Base-by-base conservation (phyloP, 2,329 filamentous ascomycete species). In the Coleophoma cylindrospora region DNA sequence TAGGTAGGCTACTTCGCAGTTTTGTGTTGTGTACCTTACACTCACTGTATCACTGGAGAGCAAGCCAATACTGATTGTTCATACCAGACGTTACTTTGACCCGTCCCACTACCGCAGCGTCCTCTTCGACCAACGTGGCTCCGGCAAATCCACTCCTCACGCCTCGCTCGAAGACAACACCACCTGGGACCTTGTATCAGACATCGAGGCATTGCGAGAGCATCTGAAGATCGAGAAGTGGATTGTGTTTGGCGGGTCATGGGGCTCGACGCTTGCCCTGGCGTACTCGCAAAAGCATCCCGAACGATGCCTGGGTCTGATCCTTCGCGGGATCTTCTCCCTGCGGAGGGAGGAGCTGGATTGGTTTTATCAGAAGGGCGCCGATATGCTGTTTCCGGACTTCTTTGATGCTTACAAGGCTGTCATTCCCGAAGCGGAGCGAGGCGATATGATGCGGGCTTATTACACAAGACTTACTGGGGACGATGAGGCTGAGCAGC, bases 211-310 rank as follows among this genome's bases (percentile, higher is more conserved):
- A 1, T 59, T 75, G 2, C 67, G 74, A 37, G 53, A 63, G 14
- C 70, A 74, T 47, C 62, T 75, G 7, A 48, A 62, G 1, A 69
- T 75, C 32, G 38, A 57, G 8, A 72, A 72, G 57, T 75, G 73
- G 74, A 64, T 69, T 36, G 68, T 76, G 4, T 76, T 74, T 52
- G 74, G 74, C 37, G 72, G 73, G 2, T 74, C 72, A 1, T 75
- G 73, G 73, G 73, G 73, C 34, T 70, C 69, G 3, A 72, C 72
- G 0, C 64, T 76, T 14, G 61, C 70, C 0, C 61, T 76, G 1
- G 64, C 69, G 21, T 76, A 76, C 56, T 61, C 73, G 1, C 67
- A 76, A 54, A 64, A 65, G 1, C 66, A 74, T 34, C 68, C 73
- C 1, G 60, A 66, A 0, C 56, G 57, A 12, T 67, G 71, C 12